Evolutionary conservation across 176 grass and related monocot genomes (phyloP).

Genomic region (Lolium perenne): DNA sequence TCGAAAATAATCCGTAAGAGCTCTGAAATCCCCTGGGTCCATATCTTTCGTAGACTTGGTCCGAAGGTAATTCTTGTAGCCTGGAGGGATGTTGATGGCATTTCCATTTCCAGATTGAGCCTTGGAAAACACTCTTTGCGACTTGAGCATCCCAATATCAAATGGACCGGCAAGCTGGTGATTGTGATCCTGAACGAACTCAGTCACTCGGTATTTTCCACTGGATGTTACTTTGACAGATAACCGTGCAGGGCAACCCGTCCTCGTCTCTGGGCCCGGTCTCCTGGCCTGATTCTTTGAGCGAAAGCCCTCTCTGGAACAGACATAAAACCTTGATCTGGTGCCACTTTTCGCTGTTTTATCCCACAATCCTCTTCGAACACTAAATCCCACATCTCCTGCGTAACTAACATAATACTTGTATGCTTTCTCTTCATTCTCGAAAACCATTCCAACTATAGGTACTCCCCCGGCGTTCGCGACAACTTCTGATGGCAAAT

Average conservation of each 20-base stretch:
- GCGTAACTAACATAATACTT: conserved; percentile 90
- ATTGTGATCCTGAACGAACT: conserved; percentile 87
- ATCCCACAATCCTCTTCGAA: conserved; percentile 86
- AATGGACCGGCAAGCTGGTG: conserved; percentile 89
- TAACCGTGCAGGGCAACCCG: conserved; percentile 78
- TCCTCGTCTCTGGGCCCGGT: conserved; percentile 70
- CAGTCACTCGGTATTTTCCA: conserved; percentile 78
- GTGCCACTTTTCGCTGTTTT: conserved; percentile 79
- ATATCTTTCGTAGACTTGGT: conserved; percentile 59
- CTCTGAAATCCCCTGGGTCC: conserved; percentile 57
- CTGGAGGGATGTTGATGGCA: conserved; percentile 66
- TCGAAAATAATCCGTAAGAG: conserved; percentile 80
- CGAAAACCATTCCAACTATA: conserved; percentile 87
- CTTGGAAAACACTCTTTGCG: conserved; percentile 57
- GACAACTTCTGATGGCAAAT: conserved; percentile 69
- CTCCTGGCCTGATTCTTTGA: conserved; percentile 75
- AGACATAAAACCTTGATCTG: conserved; percentile 80
- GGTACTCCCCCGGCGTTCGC: conserved; percentile 80
- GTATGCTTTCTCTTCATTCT: conserved; percentile 85
- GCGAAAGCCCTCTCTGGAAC: conserved; percentile 85
- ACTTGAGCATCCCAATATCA: conserved; percentile 89
- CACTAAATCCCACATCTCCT: conserved; percentile 78
- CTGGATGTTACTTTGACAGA: conserved; percentile 63
- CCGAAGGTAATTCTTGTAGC: conserved; percentile 86
- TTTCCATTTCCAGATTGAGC: conserved; percentile 59